These are phyloP conservation scores for Kodamaea derodonti DNA, from an alignment of 1,139 yeast genomes.

Conservation along the genomic window DNA sequence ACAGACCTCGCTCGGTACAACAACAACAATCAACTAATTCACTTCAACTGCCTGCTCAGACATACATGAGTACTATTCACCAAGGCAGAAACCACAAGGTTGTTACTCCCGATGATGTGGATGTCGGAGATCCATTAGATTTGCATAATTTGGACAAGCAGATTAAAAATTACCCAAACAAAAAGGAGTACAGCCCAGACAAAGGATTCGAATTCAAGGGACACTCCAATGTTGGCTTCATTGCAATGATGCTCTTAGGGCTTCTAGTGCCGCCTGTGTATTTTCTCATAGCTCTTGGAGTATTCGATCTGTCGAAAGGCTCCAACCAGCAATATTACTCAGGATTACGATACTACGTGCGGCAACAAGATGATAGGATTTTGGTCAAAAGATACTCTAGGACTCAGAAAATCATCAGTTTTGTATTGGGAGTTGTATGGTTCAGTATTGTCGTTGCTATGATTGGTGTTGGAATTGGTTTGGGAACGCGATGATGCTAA, in stretches of 20 bases:
- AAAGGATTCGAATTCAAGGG: background rate
- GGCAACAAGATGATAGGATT: conserved; percentile 8
- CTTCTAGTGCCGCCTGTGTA: conserved; percentile 34
- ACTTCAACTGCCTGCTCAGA: conserved; percentile 5
- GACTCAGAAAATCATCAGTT: conserved; percentile 31
- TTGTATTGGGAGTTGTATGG: conserved; percentile 34
- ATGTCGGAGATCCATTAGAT: conserved; percentile 4
- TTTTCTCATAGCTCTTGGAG: conserved; percentile 29
- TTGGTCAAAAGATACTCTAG: conserved; percentile 24
- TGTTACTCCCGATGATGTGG: background rate
- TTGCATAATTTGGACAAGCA: conserved; percentile 6
- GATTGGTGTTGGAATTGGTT: conserved; percentile 41
- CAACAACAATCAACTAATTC: conserved; percentile 6
- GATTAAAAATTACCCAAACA: background rate
- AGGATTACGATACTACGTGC: conserved; percentile 16
- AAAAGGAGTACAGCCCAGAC: background rate
- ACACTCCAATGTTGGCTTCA: conserved; percentile 4
- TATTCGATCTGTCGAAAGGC: conserved; percentile 26
- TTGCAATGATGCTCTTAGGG: conserved; percentile 26
- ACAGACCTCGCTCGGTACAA: conserved; percentile 11
- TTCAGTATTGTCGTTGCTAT: conserved; percentile 30
- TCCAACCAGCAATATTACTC: conserved; percentile 17
- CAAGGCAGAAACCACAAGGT: background rate
- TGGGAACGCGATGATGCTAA: conserved; percentile 8
- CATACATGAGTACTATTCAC: background rate